phyloP scores from a whole-genome alignment of 805 yeast species.

The Candida verbasci region DNA sequence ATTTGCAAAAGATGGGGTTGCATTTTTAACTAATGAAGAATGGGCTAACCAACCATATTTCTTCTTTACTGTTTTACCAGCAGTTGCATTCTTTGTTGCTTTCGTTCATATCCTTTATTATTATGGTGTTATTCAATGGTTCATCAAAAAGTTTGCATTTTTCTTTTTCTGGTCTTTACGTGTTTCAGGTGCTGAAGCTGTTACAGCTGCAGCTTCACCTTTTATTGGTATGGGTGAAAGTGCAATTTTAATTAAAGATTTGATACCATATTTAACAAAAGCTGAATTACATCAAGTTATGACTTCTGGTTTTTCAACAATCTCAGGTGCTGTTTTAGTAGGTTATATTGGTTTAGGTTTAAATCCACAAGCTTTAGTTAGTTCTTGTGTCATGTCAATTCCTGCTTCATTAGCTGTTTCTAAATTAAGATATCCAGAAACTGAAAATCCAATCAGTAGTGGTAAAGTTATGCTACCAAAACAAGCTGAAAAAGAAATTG shows the following conservation, averaged over 20 bases:
- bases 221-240: slow-evolving; percentile 65
- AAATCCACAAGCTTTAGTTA: slow-evolving; percentile 56
- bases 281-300: slow-evolving; percentile 62
- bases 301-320: slow-evolving; percentile 62
- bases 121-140: slow-evolving; percentile 59
- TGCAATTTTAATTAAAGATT: slow-evolving; percentile 57
- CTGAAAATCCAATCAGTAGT: slow-evolving; percentile 48
- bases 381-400: slow-evolving; percentile 68
- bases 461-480: slow-evolving; percentile 48
- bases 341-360: slow-evolving; percentile 61
- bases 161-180: slow-evolving; percentile 58
- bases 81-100: slow-evolving; percentile 61
- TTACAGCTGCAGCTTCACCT: slow-evolving; percentile 64
- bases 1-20: slow-evolving; percentile 58
- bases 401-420: slow-evolving; percentile 62
- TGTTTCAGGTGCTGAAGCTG: slow-evolving; percentile 61
- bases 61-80: slow-evolving; percentile 57
- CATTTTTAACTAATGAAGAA: slow-evolving; percentile 45
- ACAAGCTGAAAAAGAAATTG: slow-evolving; percentile 26
- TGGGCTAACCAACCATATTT: slow-evolving; percentile 43
- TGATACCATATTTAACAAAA: slow-evolving; percentile 52
- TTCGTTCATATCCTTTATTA: slow-evolving; percentile 57
- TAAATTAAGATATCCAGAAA: slow-evolving; percentile 56
- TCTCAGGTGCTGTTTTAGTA: slow-evolving; percentile 60
- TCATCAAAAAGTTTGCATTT: slow-evolving; percentile 49